Conservation (phyloP, 176 grass and related monocot genomes). For the Neostapfia colusana region DNA sequence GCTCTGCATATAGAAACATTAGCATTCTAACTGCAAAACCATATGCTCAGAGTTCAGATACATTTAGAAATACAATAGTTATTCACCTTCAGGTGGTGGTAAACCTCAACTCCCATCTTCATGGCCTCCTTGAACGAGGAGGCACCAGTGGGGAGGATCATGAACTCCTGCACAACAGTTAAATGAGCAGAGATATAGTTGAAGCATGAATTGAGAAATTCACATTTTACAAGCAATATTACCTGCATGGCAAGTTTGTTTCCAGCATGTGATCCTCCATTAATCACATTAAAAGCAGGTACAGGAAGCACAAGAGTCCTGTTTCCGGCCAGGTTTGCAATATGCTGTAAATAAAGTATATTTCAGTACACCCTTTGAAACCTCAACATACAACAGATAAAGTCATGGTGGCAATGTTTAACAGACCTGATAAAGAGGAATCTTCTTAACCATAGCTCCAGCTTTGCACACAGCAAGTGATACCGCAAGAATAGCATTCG, state of each 20-base stretch:
- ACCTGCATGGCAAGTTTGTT: conserved; percentile 96
- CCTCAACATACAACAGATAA: neutral
- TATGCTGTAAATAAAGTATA: conserved; percentile 53
- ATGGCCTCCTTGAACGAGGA: conserved; percentile 93
- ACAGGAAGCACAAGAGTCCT: conserved; percentile 74
- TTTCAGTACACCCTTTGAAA: neutral
- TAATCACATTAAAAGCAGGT: conserved; percentile 96
- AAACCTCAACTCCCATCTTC: conserved; percentile 97
- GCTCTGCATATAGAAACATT: conserved; percentile 39
- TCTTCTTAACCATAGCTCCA: conserved; percentile 72
- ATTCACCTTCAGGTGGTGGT: conserved; percentile 84
- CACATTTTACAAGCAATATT: conserved; percentile 3
- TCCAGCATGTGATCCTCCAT: conserved; percentile 91
- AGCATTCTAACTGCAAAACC: neutral
- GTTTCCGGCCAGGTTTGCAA: conserved; percentile 86
- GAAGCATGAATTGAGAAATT: neutral
- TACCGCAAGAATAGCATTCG: conserved; percentile 90
- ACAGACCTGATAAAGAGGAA: conserved; percentile 84
- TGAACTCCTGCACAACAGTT: conserved; percentile 69
- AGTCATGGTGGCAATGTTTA: neutral
- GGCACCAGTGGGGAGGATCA: conserved; percentile 93
- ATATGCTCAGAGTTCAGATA: neutral
- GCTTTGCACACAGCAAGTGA: conserved; percentile 95
- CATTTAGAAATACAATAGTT: neutral
- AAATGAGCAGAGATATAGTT: conserved; percentile 7